Percentiles rank a stretch among this genome's conserved stretches.
Evolutionary conservation across 2,329 filamentous ascomycete species (phyloP).

Genomic region (Microsporum ferrugineum): DNA sequence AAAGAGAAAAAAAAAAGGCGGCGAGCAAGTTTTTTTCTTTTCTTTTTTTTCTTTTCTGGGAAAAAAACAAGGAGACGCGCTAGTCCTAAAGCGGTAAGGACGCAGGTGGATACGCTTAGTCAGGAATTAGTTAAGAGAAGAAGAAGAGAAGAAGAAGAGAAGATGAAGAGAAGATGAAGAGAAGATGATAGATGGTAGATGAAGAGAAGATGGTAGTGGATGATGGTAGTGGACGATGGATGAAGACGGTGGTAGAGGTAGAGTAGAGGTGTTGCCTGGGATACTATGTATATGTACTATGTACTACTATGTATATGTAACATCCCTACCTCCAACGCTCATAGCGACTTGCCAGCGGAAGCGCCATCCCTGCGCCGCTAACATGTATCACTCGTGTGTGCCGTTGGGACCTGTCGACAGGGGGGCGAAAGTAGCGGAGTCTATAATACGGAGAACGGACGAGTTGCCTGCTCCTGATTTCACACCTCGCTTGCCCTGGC

Average conservation of each 20-base stretch:
- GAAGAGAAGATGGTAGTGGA: not conserved
- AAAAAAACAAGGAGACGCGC: not conserved
- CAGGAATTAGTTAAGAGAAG: not conserved
- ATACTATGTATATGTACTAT: too few species aligned
- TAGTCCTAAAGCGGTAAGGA: not conserved
- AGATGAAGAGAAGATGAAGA: not conserved
- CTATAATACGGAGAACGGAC: not conserved
- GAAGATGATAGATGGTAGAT: not conserved
- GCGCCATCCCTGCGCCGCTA: not conserved
- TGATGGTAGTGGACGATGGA: too few species aligned
- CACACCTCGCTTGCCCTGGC: not conserved
- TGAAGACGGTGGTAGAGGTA: too few species aligned
- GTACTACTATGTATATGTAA: too few species aligned
- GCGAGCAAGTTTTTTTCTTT: not conserved
- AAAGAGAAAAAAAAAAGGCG: conserved; percentile 6
- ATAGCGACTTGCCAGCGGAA: not conserved
- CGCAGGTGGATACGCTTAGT: not conserved
- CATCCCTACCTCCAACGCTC: not conserved
- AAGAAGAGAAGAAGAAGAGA: not conserved
- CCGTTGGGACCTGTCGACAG: not conserved
- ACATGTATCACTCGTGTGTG: not conserved
- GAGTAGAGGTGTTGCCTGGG: too few species aligned
- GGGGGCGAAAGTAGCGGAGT: not conserved
- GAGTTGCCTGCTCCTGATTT: not conserved
- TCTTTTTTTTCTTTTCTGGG: not conserved